phyloP scores from a whole-genome alignment of 768 basidiomycete genomes.

The Cubamyces lactineus region DNA sequence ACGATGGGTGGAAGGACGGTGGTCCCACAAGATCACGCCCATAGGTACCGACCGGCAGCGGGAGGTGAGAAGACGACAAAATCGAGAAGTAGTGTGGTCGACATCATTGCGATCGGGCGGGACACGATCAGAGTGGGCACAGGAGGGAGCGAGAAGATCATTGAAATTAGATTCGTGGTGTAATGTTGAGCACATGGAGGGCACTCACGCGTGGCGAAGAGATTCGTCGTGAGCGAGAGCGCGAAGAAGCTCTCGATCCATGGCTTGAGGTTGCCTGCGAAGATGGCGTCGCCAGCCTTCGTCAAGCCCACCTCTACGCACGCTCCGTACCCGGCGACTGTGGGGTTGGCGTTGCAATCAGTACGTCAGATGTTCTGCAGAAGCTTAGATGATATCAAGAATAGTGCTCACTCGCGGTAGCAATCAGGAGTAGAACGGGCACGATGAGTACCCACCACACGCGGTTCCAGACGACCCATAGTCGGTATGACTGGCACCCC shows the following conservation, averaged over 20 bases:
- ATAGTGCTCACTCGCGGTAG: slow-evolving; percentile 3
- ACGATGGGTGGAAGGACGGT: neutral
- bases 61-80: neutral
- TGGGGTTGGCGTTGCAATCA: too few species aligned
- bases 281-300: slow-evolving; percentile 14
- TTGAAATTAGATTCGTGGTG: too few species aligned
- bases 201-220: slow-evolving; percentile 17
- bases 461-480: slow-evolving; percentile 18
- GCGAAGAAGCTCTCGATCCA: slow-evolving; percentile 24
- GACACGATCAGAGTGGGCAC: neutral
- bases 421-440: slow-evolving; percentile 9
- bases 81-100: neutral
- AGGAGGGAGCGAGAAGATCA: neutral
- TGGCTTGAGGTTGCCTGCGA: slow-evolving; percentile 19
- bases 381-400: neutral
- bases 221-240: slow-evolving; percentile 21
- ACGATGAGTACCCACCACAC: slow-evolving; percentile 3
- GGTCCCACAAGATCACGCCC: too few species aligned
- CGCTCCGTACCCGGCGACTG: slow-evolving; percentile 7
- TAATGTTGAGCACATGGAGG: too few species aligned
- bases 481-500: slow-evolving; percentile 10
- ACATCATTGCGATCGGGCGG: neutral
- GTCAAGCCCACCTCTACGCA: slow-evolving; percentile 16
- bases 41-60: too few species aligned
- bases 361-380: too few species aligned